Percentiles rank a stretch among this genome's conserved stretches.
Evolutionary conservation across 257 asterid species (phyloP).

Genomic region (Solanum acaule): DNA sequence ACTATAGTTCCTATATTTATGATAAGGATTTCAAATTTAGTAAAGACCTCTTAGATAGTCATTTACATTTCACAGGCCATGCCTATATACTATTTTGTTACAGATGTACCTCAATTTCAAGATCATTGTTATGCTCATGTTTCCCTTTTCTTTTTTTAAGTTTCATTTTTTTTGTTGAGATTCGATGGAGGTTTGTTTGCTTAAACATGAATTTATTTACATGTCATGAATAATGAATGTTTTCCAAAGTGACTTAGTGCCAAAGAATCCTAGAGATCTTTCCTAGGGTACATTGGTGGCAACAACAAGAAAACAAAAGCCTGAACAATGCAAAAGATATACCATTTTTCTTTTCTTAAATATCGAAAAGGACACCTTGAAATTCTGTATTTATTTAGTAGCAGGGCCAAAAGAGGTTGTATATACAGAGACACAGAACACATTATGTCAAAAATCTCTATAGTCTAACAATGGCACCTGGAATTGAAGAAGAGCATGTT

Average conservation of each 20-base stretch:
- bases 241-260: not conserved
- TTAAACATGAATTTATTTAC: not conserved
- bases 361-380: not conserved
- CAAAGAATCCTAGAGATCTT: not conserved
- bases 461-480: constrained; percentile 1
- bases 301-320: not conserved
- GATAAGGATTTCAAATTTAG: not conserved
- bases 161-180: not conserved
- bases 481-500: constrained; percentile 7
- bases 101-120: not conserved
- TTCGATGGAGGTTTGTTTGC: not conserved
- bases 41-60: not conserved
- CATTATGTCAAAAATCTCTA: not conserved
- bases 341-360: not conserved
- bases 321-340: not conserved
- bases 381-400: not conserved
- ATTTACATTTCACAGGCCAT: not conserved
- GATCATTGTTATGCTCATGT: not conserved
- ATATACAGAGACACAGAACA: not conserved
- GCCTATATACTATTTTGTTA: not conserved
- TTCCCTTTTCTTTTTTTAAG: not conserved
- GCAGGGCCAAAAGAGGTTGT: not conserved
- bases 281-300: not conserved
- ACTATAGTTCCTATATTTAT: not conserved
- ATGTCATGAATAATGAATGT: not conserved